Percentiles rank a stretch among this genome's conserved stretches.
phyloP scores from a whole-genome alignment of 805 yeast genomes.

The Wickerhamomyces bovis region DNA sequence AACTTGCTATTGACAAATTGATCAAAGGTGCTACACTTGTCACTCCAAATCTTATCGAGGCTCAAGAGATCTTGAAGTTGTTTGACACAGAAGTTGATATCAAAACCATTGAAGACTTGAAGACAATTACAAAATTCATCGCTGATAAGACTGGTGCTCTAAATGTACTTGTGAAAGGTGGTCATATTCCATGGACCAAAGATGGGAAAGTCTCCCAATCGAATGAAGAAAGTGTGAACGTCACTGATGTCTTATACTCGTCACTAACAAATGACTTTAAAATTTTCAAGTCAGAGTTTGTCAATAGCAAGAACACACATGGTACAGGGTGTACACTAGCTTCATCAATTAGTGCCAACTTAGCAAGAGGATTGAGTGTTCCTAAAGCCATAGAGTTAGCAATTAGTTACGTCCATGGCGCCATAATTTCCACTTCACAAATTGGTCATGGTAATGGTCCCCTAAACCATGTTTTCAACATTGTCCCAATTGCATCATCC shows the following conservation, averaged over 20 bases:
- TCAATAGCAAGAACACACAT: conserved; percentile 55
- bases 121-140: conserved; percentile 33
- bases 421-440: conserved; percentile 41
- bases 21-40: conserved; percentile 51
- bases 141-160: conserved; percentile 35
- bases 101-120: conserved; percentile 34
- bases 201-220: conserved; percentile 9
- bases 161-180: conserved; percentile 72
- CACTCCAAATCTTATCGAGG: conserved; percentile 77
- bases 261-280: conserved; percentile 30
- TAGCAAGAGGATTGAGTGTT: conserved; percentile 50
- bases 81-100: conserved; percentile 25
- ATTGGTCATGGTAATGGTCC: conserved; percentile 65
- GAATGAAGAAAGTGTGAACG: conserved; percentile 24
- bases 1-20: conserved; percentile 35
- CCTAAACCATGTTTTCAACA: conserved; percentile 54
- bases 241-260: conserved; percentile 51
- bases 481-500: conserved; percentile 14
- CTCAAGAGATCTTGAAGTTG: conserved; percentile 34
- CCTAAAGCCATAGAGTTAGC: conserved; percentile 47
- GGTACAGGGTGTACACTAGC: conserved; percentile 92
- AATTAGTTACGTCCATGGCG: conserved; percentile 61
- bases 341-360: conserved; percentile 69
- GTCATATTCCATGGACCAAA: conserved; percentile 51
- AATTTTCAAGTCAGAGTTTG: conserved; percentile 40